Evolutionary conservation across 202 grass and related monocot species (phyloP), one percentile per base, ranked within the genome.

Genomic region (Panicum virgatum): DNA sequence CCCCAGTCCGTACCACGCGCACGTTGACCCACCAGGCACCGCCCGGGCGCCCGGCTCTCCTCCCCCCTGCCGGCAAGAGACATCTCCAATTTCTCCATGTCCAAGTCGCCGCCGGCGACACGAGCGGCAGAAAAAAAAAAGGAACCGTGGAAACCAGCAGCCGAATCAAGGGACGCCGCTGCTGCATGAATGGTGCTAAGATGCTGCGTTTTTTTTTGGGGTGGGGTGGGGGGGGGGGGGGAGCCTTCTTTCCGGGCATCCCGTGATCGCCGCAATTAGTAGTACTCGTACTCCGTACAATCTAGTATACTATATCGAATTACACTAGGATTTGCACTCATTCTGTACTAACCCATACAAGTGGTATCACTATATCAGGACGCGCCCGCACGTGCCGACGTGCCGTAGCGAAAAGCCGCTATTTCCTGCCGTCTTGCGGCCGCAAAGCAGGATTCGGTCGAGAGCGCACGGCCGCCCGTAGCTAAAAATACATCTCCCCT

Each of bases 1-100:
- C 77, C 77, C 32, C 39, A 18, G 38, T 27, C 76, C 76, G 62
- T 80, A 80, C 62, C 47, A 64, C 27, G 75, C 42, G 42, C 76
- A 10, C 39, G 16, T 47, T 47, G 43, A 70, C 44, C 26, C 45
- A 12, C 20, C 20, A 37, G 19, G 38, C 64, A 67, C 18, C 12
- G 20, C 64, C 64, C n/a, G n/a, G 62, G 62, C 62, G 47, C 16
- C 47, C 3, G 44, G 44, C 12, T 46, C 44, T 5, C n/a, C n/a
- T 46, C 13, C 12, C 8, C 15, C 29, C 8, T 20, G 19, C 63
- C 37, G 63, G 65, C 66, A 45, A 14, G 66, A 45, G 40, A 45
- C 9, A 27, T 69, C 66, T 45, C 66, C 5, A 12, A 45, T 8
- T 16, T 69, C 66, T 45, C 66, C 5, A 12, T 68, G 39, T 45